These are phyloP conservation scores for Barnettozyma siamensis DNA, from an alignment of 805 yeast genomes.

Conservation along the genomic window DNA sequence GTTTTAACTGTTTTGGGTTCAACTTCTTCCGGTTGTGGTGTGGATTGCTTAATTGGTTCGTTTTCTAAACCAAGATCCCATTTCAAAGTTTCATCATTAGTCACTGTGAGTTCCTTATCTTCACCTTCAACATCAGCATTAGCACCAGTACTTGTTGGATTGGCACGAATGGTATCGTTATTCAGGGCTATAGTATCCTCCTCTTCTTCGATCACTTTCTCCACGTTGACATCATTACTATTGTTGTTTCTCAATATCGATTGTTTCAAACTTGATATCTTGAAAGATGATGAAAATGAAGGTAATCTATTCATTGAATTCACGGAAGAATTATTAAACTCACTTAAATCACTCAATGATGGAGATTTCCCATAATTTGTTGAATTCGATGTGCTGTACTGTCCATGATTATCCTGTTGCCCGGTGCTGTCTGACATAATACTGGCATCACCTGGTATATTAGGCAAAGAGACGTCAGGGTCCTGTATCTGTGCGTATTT, in stretches of 20 bases:
- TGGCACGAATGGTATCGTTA: neutral
- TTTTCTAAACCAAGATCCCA: constrained; percentile 15
- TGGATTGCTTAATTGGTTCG: neutral
- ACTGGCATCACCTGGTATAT: constrained; percentile 10
- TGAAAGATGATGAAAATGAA: constrained; percentile 12
- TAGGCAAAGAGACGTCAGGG: neutral
- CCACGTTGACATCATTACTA: neutral
- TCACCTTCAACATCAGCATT: constrained; percentile 1
- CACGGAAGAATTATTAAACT: constrained; percentile 14
- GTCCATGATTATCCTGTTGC: constrained; percentile 8
- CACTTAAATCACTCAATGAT: constrained; percentile 24
- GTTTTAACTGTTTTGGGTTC: neutral
- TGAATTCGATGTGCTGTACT: constrained; percentile 26
- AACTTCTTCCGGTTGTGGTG: neutral
- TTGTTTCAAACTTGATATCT: constrained; percentile 15
- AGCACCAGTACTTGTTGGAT: neutral
- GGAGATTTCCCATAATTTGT: constrained; percentile 26
- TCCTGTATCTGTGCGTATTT: constrained; percentile 2
- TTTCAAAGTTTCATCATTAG: constrained; percentile 17
- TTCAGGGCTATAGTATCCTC: constrained; percentile 11
- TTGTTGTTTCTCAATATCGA: constrained; percentile 10
- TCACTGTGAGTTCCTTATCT: too few relatives aligned
- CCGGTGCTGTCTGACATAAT: constrained; percentile 11
- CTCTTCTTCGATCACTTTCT: constrained; percentile 16
- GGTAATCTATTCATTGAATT: constrained; percentile 9